These are phyloP conservation scores for Nissolia schottii DNA, from an alignment of 306 rosid genomes.

Conservation along the genomic window DNA sequence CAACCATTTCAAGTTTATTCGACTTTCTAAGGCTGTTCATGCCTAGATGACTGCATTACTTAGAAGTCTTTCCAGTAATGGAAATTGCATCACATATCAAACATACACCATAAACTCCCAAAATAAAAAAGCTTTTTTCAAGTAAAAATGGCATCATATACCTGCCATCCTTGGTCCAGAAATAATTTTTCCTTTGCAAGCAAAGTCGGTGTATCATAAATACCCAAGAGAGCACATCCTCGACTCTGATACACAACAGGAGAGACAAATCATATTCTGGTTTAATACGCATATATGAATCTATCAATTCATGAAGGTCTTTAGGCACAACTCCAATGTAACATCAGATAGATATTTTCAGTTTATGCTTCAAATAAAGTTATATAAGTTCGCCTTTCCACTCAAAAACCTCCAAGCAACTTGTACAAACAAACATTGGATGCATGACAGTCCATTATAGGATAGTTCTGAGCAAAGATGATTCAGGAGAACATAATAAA, in stretches of 20 bases:
- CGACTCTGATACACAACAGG: conserved; percentile 50
- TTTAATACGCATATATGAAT: background rate
- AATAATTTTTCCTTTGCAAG: conserved; percentile 73
- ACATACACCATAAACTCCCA: conserved; percentile 2
- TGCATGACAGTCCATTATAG: background rate
- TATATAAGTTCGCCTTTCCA: background rate
- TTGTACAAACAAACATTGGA: background rate
- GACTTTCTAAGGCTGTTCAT: background rate
- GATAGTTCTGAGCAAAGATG: background rate
- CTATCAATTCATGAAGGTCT: background rate
- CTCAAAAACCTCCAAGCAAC: background rate
- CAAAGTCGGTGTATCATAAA: conserved; percentile 72
- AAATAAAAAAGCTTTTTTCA: background rate
- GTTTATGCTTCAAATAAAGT: background rate
- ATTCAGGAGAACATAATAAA: background rate
- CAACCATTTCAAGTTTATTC: background rate
- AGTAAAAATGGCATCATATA: conserved; percentile 23
- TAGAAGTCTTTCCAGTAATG: background rate
- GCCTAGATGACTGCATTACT: conserved; percentile 14
- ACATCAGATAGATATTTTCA: background rate
- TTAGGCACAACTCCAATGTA: background rate
- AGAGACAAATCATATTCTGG: conserved; percentile 5
- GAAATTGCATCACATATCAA: conserved; percentile 8
- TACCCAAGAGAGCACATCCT: conserved; percentile 71
- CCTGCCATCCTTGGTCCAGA: conserved; percentile 94